phyloP scores from a whole-genome alignment of 805 yeast species.

The Hanseniaspora valbyensis region DNA sequence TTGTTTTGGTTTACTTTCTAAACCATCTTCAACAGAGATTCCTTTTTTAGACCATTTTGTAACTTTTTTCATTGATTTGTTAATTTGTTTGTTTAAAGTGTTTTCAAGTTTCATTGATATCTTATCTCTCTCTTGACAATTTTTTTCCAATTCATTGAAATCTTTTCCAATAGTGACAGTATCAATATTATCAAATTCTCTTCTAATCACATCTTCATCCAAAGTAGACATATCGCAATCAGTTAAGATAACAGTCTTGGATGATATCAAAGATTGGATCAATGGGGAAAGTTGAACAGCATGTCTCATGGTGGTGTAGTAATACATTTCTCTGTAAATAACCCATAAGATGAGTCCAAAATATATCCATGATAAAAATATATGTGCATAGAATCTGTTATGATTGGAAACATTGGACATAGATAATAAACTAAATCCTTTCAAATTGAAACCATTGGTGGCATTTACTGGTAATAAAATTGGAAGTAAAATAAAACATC shows the following conservation, averaged over 20 bases:
- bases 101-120: constrained; percentile 52
- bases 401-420: constrained; percentile 52
- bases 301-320: constrained; percentile 62
- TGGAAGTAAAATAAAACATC: constrained; percentile 52
- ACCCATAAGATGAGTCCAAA: constrained; percentile 56
- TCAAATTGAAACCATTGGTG: constrained; percentile 44
- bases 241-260: constrained; percentile 62
- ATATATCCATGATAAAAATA: constrained; percentile 62
- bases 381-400: constrained; percentile 62
- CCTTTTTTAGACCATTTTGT: constrained; percentile 48
- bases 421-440: constrained; percentile 56
- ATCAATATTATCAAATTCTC: constrained; percentile 52
- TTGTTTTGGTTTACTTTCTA: constrained; percentile 39
- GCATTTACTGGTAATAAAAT: constrained; percentile 65
- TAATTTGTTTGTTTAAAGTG: constrained; percentile 48
- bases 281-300: constrained; percentile 62
- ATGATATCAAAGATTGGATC: constrained; percentile 56
- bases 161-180: constrained; percentile 57
- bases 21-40: constrained; percentile 20
- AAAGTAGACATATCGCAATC: constrained; percentile 45
- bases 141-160: constrained; percentile 43
- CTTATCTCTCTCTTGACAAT: constrained; percentile 53
- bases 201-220: constrained; percentile 41
- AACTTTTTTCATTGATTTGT: constrained; percentile 48
- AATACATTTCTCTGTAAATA: constrained; percentile 63